Evolutionary conservation across 106 monocot species (phyloP).

Genomic region (Iris macrosiphon): DNA sequence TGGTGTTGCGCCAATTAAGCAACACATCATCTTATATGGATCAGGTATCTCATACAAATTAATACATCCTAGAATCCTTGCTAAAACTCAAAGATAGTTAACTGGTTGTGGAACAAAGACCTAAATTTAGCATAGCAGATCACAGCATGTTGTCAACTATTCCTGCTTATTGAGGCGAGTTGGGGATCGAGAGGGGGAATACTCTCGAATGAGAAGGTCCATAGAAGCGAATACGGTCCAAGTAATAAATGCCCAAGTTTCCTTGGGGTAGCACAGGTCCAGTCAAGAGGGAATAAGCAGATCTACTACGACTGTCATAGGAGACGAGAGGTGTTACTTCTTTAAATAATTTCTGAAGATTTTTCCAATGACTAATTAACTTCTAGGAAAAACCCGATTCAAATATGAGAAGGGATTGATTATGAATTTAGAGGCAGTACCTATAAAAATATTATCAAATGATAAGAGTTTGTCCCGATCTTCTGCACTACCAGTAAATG

Average conservation of each 20-base stretch:
- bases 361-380: neutral
- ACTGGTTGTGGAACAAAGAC: neutral
- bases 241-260: too few species aligned
- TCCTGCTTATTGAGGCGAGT: neutral
- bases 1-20: too few species aligned
- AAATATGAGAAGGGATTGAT: neutral
- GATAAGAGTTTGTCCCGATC: conserved; percentile 69
- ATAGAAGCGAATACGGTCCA: too few species aligned
- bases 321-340: neutral
- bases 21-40: neutral
- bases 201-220: too few species aligned
- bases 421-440: conserved; percentile 14
- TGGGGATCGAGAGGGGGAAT: too few species aligned
- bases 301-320: neutral
- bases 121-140: neutral
- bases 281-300: neutral
- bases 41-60: neutral
- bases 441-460: conserved; percentile 90
- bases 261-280: too few species aligned
- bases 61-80: neutral
- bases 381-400: neutral
- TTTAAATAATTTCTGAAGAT: neutral
- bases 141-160: neutral
- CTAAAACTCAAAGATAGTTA: too few species aligned
- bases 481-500: conserved; percentile 89